Evolutionary conservation across 805 yeast genomes (phyloP).

Genomic region (Suhomyces faveliae): DNA sequence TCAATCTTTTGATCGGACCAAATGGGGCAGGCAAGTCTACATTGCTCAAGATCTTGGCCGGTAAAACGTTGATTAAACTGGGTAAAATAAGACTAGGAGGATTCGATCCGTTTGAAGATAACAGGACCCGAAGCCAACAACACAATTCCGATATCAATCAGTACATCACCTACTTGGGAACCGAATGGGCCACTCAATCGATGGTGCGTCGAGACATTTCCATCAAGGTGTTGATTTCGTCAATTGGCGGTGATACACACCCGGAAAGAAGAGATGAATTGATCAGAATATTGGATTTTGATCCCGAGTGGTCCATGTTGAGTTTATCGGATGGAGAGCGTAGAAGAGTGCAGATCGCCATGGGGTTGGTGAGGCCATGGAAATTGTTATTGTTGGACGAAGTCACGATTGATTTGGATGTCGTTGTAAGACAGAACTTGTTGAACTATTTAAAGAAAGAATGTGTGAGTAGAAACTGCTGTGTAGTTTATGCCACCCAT

Average conservation of each 20-base stretch:
- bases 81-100: constrained; percentile 79
- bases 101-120: constrained; percentile 72
- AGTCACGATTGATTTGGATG: constrained; percentile 95
- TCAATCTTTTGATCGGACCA: constrained; percentile 84
- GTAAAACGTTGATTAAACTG: constrained; percentile 77
- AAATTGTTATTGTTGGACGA: constrained; percentile 84
- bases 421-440: constrained; percentile 76
- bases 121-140: constrained; percentile 49
- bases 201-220: constrained; percentile 90
- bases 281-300: constrained; percentile 77
- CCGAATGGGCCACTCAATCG: constrained; percentile 95
- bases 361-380: constrained; percentile 95
- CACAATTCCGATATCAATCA: constrained; percentile 45
- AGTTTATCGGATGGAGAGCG: constrained; percentile 92
- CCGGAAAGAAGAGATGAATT: constrained; percentile 76
- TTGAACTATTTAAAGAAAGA: constrained; percentile 72
- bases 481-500: constrained; percentile 92
- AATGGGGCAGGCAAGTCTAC: constrained; percentile 98
- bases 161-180: constrained; percentile 80
- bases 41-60: constrained; percentile 77
- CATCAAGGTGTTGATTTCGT: constrained; percentile 70
- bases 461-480: constrained; percentile 64
- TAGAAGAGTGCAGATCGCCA: constrained; percentile 86
- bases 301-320: constrained; percentile 89
- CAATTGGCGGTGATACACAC: constrained; percentile 69